Base-by-base conservation (phyloP, 768 basidiomycete species). In the Rhodotorula diobovata region DNA sequence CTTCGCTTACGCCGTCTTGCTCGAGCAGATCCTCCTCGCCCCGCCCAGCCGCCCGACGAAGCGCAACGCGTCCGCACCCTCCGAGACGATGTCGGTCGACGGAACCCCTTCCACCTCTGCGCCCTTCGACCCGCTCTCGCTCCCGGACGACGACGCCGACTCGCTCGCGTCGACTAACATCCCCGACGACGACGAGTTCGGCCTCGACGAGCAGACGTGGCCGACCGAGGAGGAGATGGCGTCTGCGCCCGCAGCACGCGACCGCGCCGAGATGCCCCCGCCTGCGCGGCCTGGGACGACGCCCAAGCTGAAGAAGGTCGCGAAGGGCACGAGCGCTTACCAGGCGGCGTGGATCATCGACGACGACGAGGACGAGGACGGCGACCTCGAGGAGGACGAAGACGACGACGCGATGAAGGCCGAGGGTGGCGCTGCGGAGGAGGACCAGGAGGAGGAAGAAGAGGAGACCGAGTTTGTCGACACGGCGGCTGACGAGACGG, bases 121-220 rank as follows among this genome's bases (percentile, higher is more conserved):
- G 18, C 69, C 70, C 5, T 66, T 63, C 64, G 72, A 70, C 34
- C 67, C 70, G 51, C 79, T 81, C 35, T 71, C 88, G 48, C 80
- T 95, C 25, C 88, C 88, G 0, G 87, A 89, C 76, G 81, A 81
- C 45, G 83, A 86, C 2, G 90, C 89, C 1, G 94, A 97, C 80
- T 93, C 93, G 12, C 82, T 97, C 60, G 85, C 90, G 21, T 93
- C 92, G 2, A 75, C 73, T 43, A 78, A 77, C 60, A 70, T 75
- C 3, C 88, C 85, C 61, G 93, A 95, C 79, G 87, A 90, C 34
- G 90, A 89, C 9, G 93, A 97, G 77, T 88, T 91, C 67, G 85
- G 96, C 81, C 87, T 85, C 46, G 96, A 95, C 79, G 95, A 99
- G 77, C 95, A 99, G 80, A 99, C 95, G 0, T 97, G 95, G 94